Percentiles rank a stretch among this genome's conserved stretches.
Conservation (phyloP, 331 rosid species). For the Cucumis variabilis region DNA sequence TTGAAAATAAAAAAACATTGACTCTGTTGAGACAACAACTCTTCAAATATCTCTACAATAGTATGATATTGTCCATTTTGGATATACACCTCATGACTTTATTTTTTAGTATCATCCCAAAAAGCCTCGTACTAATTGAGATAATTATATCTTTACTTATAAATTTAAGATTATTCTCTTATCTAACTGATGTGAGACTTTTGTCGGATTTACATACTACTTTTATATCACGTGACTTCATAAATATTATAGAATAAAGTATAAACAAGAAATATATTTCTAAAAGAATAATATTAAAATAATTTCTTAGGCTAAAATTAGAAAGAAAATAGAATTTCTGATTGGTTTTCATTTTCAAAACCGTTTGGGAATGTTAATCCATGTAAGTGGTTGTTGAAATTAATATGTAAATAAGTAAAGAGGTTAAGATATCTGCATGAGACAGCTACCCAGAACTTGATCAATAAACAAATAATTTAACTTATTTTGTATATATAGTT, state of each 20-base stretch:
- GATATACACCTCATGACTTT: too few species aligned
- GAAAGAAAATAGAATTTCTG: neutral
- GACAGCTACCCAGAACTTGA: neutral
- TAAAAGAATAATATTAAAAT: neutral
- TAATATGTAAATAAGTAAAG: neutral
- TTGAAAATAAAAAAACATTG: too few species aligned
- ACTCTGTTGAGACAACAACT: too few species aligned
- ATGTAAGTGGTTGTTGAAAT: conserved; percentile 18
- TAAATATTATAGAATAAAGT: neutral
- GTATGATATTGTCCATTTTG: too few species aligned
- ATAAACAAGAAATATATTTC: neutral
- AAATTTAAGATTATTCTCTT: too few species aligned
- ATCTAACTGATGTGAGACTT: too few species aligned
- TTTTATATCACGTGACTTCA: too few species aligned
- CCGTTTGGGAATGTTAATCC: conserved; percentile 20
- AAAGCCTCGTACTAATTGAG: too few species aligned
- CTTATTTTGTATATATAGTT: neutral
- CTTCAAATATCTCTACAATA: too few species aligned
- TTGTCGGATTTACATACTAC: too few species aligned
- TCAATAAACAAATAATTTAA: neutral
- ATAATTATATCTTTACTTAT: too few species aligned
- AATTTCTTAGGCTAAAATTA: neutral
- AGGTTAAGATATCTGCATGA: conserved; percentile 20
- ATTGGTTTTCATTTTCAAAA: conserved; percentile 22
- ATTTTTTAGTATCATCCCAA: too few species aligned